phyloP scores from a whole-genome alignment of 139 green algal genomes.

The Tetradesmus obliquus region DNA sequence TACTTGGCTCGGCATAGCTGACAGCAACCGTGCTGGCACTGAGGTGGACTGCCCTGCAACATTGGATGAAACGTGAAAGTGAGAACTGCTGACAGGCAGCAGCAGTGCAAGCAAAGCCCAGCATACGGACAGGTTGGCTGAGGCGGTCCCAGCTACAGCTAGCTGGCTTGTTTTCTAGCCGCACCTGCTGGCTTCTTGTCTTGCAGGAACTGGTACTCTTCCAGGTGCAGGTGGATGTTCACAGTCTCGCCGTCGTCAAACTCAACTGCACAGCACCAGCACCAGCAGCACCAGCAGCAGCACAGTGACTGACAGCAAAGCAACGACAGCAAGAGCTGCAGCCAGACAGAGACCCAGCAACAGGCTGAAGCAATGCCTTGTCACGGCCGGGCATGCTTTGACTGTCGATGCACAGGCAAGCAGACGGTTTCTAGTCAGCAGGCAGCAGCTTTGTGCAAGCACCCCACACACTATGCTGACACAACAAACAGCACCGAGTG shows the following conservation, averaged over 20 bases:
- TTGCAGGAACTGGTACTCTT: conserved; percentile 40
- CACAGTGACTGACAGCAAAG: neutral
- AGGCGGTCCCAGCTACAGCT: no score
- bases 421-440: no score
- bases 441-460: no score
- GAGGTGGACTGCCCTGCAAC: neutral
- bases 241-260: conserved; percentile 19
- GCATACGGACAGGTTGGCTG: no score
- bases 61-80: neutral
- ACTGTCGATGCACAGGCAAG: no score
- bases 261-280: neutral
- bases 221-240: conserved; percentile 25
- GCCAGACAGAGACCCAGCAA: neutral
- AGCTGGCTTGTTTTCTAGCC: neutral
- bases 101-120: neutral
- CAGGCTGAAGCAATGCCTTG: neutral
- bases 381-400: neutral
- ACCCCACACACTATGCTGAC: neutral
- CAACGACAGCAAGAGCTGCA: neutral
- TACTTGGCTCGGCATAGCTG: no score
- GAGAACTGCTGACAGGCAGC: neutral
- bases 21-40: neutral
- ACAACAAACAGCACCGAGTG: neutral
- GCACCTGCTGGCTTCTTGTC: conserved; percentile 14
- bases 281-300: neutral